Base-by-base conservation (phyloP, 179 eudicot species). In the Actinidia polygama region DNA sequence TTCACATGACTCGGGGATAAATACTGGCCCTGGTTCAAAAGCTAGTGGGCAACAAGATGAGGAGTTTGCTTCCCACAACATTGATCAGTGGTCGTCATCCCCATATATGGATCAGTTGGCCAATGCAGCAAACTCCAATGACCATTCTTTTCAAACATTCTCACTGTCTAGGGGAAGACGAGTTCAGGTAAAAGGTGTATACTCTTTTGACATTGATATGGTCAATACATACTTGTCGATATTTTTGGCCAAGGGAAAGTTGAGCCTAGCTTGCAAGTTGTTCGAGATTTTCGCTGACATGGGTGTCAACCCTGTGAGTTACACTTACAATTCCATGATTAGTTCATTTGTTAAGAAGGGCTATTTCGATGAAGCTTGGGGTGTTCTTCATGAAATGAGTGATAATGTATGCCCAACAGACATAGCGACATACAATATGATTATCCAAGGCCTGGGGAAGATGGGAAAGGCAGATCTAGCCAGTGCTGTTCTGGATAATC, bases 341-440 rank as follows among this genome's bases (percentile, higher is more conserved):
- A 91, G 98, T 79, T 90, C 98, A 16, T 95, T 93, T 86, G 97
- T 95, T 58, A 95, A 95, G 84, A 94, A 88, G 80, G 98, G 99
- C 70, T 93, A 95, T 87, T 92, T 92, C 46, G 84, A 89, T 76
- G 97, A 94, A 84, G 91, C 95, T 71, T 94, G 93, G 95, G 93
- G 92, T 19, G 87, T 93, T 71, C 89, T 94, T 58, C 86, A 87
- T 75, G 93, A 91, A 80, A 91, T 94, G 95, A 93, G 92, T 44
- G 94, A 91, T 54, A 93, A 90, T 44, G 78, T 89, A 73, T 90
- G 93, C 83, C 93, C 95, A 6, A 87, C 93, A 10, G 98, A 95
- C 85, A 81, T 95, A 47, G 94, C 95, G 62, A 94, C 98, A 49
- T 95, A 95, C 86, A 95, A 91, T 64, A 80, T 94, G 62, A 91